Evolutionary conservation across 345 rosid genomes (phyloP).

Genomic region (Abelmoschus esculentus): DNA sequence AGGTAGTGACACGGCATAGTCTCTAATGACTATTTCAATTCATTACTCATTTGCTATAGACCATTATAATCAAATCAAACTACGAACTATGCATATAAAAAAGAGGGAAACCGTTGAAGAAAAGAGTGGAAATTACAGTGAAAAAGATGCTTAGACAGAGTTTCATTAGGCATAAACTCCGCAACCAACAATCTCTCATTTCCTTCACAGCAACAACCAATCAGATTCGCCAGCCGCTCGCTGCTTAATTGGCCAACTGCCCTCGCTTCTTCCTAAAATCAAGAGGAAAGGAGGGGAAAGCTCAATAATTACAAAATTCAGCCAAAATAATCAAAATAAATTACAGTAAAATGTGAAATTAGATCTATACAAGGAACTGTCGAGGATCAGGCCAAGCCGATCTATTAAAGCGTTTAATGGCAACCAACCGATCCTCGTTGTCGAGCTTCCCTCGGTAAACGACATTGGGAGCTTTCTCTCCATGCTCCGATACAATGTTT

Average conservation of each 20-base stretch:
- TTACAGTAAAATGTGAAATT: neutral
- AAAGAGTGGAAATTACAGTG: conserved; percentile 41
- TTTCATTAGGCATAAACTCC: conserved; percentile 82
- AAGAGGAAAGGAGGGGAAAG: neutral
- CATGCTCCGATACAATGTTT: conserved; percentile 80
- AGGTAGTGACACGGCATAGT: neutral
- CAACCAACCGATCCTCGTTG: conserved; percentile 47
- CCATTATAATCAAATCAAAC: neutral
- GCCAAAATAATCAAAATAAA: neutral
- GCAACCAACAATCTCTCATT: conserved; percentile 77
- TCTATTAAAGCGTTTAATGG: conserved; percentile 69
- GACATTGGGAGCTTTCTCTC: conserved; percentile 81
- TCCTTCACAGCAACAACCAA: conserved; percentile 79
- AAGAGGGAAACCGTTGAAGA: neutral
- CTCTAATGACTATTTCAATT: neutral
- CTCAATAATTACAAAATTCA: neutral
- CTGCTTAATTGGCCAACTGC: conserved; percentile 69
- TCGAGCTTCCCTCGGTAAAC: conserved; percentile 68
- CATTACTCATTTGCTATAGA: neutral
- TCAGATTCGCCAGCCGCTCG: conserved; percentile 65
- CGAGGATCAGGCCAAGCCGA: conserved; percentile 85
- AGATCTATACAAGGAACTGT: conserved; percentile 51
- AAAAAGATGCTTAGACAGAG: conserved; percentile 83
- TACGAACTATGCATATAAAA: neutral
- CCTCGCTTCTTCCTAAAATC: conserved; percentile 63